Percentiles rank a stretch among this genome's conserved stretches.
Conservation (phyloP, 208 protist genomes). For the Leishmania mexicana region DNA sequence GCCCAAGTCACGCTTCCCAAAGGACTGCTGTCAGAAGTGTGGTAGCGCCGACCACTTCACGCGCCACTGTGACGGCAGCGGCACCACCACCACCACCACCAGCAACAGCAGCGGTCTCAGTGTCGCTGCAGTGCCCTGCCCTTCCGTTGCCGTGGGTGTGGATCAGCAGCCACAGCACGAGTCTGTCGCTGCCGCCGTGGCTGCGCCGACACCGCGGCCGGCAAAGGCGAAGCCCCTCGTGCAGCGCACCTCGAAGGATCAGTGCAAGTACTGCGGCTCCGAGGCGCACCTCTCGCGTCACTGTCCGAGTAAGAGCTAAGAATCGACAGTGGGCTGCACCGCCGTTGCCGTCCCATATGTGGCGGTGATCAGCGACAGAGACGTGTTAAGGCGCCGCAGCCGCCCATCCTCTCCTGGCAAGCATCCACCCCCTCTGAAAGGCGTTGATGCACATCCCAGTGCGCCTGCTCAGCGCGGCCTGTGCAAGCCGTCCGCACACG, state of each 20-base stretch:
- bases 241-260: conserved; percentile 68
- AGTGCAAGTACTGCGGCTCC: conserved; percentile 79
- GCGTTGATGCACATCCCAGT: neutral
- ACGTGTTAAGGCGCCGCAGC: neutral
- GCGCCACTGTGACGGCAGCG: conserved; percentile 42
- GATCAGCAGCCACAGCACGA: neutral
- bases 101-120: neutral
- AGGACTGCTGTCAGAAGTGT: conserved; percentile 52
- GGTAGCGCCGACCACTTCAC: conserved; percentile 50
- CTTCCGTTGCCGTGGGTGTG: neutral
- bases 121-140: neutral
- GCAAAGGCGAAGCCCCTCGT: conserved; percentile 2
- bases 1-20: conserved; percentile 22
- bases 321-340: neutral
- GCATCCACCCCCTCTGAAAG: neutral
- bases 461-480: neutral
- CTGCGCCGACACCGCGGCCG: neutral
- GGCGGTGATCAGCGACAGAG: neutral
- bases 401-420: neutral
- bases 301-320: conserved; percentile 60
- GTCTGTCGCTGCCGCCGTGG: neutral
- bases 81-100: conserved; percentile 2
- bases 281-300: conserved; percentile 75
- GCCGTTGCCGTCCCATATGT: neutral
- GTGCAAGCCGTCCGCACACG: neutral